These are phyloP conservation scores for Talaromyces sp. DNA, from an alignment of 2,329 filamentous ascomycete genomes.

Conservation along the genomic window DNA sequence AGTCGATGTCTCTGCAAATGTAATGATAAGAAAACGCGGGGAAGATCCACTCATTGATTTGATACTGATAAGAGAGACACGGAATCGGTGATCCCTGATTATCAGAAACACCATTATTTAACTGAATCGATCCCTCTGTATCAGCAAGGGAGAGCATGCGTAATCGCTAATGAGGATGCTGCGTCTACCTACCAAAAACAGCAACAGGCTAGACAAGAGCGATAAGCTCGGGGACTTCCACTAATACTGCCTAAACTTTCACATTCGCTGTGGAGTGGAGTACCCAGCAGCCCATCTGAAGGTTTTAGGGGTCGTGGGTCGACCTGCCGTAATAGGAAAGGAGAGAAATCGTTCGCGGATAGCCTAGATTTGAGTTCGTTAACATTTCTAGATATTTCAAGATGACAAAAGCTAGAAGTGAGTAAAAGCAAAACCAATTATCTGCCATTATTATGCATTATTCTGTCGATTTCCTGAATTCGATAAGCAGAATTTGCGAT, in stretches of 20 bases:
- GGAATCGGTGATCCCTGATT: no score
- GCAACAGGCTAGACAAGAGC: not conserved
- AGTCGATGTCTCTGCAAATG: not conserved
- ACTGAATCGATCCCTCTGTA: no score
- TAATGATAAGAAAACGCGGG: not conserved
- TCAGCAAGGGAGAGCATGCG: not conserved
- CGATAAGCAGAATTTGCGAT: not conserved
- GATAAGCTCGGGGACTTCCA: not conserved
- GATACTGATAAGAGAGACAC: not conserved
- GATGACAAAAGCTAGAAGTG: not conserved
- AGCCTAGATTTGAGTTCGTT: not conserved
- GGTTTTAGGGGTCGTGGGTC: conserved; percentile 18
- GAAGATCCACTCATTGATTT: not conserved
- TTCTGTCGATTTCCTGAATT: not conserved
- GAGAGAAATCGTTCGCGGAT: not conserved
- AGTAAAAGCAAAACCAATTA: not conserved
- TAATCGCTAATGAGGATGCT: not conserved
- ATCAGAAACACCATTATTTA: no score
- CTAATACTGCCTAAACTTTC: not conserved
- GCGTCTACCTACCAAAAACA: not conserved
- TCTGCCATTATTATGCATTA: not conserved
- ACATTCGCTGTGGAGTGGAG: not conserved
- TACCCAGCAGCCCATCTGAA: not conserved
- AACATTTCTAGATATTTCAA: not conserved
- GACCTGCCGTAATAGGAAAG: conserved; percentile 21